Evolutionary conservation across 805 yeast genomes (phyloP), one percentile per base, ranked within the genome.

Genomic region (Sugiyamaella boreocaroliniensis): DNA sequence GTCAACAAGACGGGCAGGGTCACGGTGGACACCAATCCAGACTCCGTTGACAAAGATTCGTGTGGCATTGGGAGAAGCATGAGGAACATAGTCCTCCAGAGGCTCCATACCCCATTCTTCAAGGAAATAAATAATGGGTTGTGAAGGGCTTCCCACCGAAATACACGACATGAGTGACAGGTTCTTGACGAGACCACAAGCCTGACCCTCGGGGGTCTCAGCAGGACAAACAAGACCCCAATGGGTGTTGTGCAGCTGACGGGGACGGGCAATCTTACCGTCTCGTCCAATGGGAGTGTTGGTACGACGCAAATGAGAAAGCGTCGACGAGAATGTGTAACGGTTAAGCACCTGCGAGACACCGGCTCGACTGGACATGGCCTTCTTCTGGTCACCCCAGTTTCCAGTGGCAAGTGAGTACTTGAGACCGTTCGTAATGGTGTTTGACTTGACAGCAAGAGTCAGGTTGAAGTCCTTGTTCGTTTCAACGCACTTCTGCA

Each of bases 141-240:
- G 95, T 42, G 97, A 88, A n/a, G 95, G 88, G 7, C 96, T 81
- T 69, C 99, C 99, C 58, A 93, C 99, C 26, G 99, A 92, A 49
- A 93, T 89, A 76, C 97, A 89, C 0, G 98, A 82, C 98, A 93
- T 90, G 61, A 93, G 75, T 0, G 98, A 90, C 68, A 93, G 76
- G 71, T 93, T 93, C 76, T 93, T 93, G 51, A 93, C 99, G 71
- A 93, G 78, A 67, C 99, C 99, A 86, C 99, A 93, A 37, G 99
- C 99, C 75, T 93, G 99, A 67, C 99, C 99, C 76, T 93, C 99
- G 2, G 99, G 99, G 15, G 99, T 93, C 72, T 93, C 99, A 20
- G 99, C 99, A 49, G 99, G 99, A 74, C 99, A 93, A 45, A 93
- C 98, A 64, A 93, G 79, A 66, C 99, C 99, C 99, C 99, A 93